These are phyloP conservation scores for Solanum pimpinellifolium DNA, from an alignment of 257 asterid genomes.

Conservation along the genomic window DNA sequence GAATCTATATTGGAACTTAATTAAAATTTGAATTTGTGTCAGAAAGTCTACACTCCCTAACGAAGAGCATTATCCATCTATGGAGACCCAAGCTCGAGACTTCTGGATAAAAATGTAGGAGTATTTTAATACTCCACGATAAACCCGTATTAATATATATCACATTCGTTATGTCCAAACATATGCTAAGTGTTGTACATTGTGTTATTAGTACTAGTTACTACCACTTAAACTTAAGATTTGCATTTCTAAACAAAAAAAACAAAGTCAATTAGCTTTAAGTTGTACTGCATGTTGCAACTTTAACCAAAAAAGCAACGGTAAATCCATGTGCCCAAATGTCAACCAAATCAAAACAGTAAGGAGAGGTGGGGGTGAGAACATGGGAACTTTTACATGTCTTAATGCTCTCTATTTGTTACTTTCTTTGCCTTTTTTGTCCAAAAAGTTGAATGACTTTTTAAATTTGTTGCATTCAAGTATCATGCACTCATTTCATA, in stretches of 20 bases:
- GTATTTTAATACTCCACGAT: no score
- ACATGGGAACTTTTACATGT: conserved; percentile 7
- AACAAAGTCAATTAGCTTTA: not conserved
- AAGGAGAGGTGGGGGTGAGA: not conserved
- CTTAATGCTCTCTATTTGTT: conserved; percentile 18
- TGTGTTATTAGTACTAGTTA: not conserved
- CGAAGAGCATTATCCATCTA: accelerated
- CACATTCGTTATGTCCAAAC: not conserved
- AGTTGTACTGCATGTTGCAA: not conserved
- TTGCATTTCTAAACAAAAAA: not conserved
- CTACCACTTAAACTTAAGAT: not conserved
- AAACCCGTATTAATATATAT: no score
- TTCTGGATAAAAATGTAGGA: no score
- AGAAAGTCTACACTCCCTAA: no score
- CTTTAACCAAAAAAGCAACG: conserved; percentile 1
- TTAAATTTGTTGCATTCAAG: conserved; percentile 9
- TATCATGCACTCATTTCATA: conserved; percentile 31
- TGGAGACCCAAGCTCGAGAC: not conserved
- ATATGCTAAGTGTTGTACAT: not conserved
- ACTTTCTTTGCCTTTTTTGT: conserved; percentile 14
- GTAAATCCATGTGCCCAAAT: conserved; percentile 2
- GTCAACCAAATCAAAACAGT: conserved; percentile 7
- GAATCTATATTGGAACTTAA: not conserved
- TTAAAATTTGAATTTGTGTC: no score
- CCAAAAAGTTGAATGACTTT: conserved; percentile 2